These are phyloP conservation scores for Citrus inodora DNA, from an alignment of 345 rosid species.

Conservation along the genomic window DNA sequence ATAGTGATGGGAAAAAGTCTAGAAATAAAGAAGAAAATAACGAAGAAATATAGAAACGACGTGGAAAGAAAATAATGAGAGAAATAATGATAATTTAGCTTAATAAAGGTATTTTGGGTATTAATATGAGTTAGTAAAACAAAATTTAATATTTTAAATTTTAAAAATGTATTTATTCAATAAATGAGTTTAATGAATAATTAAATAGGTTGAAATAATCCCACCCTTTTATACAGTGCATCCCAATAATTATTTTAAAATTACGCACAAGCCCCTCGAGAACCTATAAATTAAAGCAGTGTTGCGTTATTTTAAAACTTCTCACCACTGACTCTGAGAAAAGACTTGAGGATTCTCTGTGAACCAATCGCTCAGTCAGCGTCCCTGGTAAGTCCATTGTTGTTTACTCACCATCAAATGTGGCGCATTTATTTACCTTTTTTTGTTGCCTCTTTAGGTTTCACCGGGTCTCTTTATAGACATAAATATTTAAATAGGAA, in stretches of 20 bases:
- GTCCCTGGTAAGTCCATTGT: constrained; percentile 13
- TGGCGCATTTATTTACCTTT: background rate
- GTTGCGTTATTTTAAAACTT: background rate
- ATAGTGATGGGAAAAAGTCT: no score
- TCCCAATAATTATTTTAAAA: background rate
- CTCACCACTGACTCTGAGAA: background rate
- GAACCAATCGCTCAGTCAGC: background rate
- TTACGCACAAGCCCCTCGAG: constrained; percentile 13
- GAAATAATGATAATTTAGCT: no score
- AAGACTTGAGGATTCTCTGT: background rate
- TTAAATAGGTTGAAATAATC: no score
- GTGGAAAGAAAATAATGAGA: no score
- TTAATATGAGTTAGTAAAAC: no score
- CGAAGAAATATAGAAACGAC: rapidly evolving
- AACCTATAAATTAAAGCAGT: constrained; percentile 22
- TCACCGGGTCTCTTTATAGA: background rate
- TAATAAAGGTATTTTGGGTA: no score
- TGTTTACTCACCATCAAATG: constrained; percentile 1
- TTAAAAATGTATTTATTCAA: rapidly evolving
- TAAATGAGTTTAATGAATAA: no score
- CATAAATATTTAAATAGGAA: no score
- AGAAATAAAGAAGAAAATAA: rapidly evolving
- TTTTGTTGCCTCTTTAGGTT: background rate
- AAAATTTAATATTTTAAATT: no score
- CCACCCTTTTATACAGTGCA: no score